Conservation (phyloP, 2,329 filamentous ascomycete genomes). For the Canariomyces notabilis region DNA sequence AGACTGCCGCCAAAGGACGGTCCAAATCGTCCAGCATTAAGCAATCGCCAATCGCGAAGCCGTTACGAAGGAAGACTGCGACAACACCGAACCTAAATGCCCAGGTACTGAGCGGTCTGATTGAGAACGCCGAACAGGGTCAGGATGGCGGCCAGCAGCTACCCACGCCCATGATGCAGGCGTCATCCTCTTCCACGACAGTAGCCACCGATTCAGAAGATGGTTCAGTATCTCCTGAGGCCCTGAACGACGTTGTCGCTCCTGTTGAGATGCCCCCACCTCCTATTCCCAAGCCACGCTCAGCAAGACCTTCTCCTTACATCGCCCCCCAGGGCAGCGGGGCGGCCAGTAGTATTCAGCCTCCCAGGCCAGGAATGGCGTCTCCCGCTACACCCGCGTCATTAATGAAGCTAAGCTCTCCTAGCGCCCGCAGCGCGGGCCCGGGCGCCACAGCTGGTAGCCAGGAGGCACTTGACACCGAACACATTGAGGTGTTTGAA, state of each 20-base stretch:
- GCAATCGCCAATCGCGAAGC: slow-evolving; percentile 69
- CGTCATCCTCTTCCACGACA: slow-evolving; percentile 33
- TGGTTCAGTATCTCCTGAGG: slow-evolving; percentile 60
- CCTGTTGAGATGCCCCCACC: slow-evolving; percentile 54
- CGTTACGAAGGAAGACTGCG: slow-evolving; percentile 50
- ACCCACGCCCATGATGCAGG: slow-evolving; percentile 24
- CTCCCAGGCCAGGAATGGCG: slow-evolving; percentile 35
- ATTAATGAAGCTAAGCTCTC: slow-evolving; percentile 68
- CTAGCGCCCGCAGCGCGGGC: slow-evolving; percentile 45
- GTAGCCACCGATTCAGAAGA: slow-evolving; percentile 56
- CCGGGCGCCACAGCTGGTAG: slow-evolving; percentile 33
- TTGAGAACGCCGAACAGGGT: slow-evolving; percentile 38
- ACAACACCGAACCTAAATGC: slow-evolving; percentile 53
- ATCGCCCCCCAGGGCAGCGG: slow-evolving; percentile 50
- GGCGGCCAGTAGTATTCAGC: slow-evolving; percentile 24
- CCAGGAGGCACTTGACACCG: slow-evolving; percentile 41
- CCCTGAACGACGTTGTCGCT: slow-evolving; percentile 46
- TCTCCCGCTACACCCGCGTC: slow-evolving; percentile 82
- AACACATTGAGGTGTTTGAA: slow-evolving; percentile 54
- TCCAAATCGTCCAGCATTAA: slow-evolving; percentile 49
- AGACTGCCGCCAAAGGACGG: slow-evolving; percentile 49
- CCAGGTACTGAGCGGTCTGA: slow-evolving; percentile 50
- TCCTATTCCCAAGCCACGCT: slow-evolving; percentile 60
- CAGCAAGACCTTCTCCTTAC: slow-evolving; percentile 62
- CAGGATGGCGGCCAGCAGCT: slow-evolving; percentile 36